Conservation (phyloP, 1,284 basidiomycete genomes). For the Boletus holoroseus region DNA sequence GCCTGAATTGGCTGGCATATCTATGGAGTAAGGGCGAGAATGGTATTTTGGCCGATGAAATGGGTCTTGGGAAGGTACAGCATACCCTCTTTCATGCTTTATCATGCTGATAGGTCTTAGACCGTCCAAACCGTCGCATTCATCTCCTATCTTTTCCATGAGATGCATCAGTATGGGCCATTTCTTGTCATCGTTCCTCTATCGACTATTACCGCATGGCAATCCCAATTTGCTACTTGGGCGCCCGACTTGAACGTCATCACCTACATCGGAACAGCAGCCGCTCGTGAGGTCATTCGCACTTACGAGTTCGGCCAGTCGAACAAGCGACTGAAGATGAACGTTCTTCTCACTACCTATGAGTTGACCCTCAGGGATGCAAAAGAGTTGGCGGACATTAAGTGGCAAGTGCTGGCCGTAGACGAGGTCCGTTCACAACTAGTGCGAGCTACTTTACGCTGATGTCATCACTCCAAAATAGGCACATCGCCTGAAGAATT, state of each 20-base stretch:
- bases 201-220: constrained; percentile 98
- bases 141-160: constrained; percentile 93
- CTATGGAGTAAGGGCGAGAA: constrained; percentile 94
- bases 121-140: constrained; percentile 97
- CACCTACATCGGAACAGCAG: constrained; percentile 90
- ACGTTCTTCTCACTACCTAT: constrained; percentile 96
- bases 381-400: constrained; percentile 86
- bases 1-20: constrained; percentile 97
- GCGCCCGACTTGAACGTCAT: constrained; percentile 96
- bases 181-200: constrained; percentile 98
- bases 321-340: constrained; percentile 91
- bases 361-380: constrained; percentile 92
- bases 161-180: constrained; percentile 90
- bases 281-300: constrained; percentile 87
- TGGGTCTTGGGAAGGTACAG: constrained; percentile 93
- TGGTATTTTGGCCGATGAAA: constrained; percentile 98
- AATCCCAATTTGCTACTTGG: constrained; percentile 92
- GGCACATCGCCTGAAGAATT: constrained; percentile 98
- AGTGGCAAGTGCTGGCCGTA: constrained; percentile 95
- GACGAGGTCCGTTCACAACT: constrained; percentile 69
- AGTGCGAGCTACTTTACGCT: constrained; percentile 1
- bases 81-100: not conserved
- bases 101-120: constrained; percentile 35
- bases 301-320: constrained; percentile 87
- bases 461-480: constrained; percentile 31